A percentile compares a stretch with the other conserved stretches of the same genome.
These are phyloP conservation scores for Mycosphaerella arachidis DNA, from an alignment of 2,329 filamentous ascomycete species.

Conservation along the genomic window DNA sequence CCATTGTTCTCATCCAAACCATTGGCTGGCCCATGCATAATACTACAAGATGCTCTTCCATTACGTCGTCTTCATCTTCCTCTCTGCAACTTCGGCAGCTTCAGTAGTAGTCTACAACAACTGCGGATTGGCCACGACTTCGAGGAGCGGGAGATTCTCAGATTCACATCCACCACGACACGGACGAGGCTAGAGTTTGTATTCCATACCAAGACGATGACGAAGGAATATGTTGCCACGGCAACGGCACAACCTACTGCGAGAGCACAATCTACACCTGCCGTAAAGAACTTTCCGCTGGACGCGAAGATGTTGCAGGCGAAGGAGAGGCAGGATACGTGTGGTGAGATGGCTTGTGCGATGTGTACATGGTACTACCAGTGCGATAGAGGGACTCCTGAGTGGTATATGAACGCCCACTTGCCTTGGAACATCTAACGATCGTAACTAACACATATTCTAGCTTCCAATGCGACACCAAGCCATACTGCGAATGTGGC, in stretches of 20 bases:
- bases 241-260: neutral
- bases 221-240: neutral
- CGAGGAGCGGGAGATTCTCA: constrained; percentile 8
- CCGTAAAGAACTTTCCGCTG: neutral
- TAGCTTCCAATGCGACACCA: constrained; percentile 15
- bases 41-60: constrained; percentile 11
- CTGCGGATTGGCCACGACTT: constrained; percentile 9
- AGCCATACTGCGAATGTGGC: constrained; percentile 18
- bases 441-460: too few relatives aligned
- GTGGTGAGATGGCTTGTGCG: constrained; percentile 16
- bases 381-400: constrained; percentile 5
- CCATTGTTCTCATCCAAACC: neutral
- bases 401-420: constrained; percentile 5
- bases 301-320: neutral
- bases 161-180: constrained; percentile 12
- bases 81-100: constrained; percentile 1
- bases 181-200: constrained; percentile 14
- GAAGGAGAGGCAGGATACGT: constrained; percentile 1
- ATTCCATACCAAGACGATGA: constrained; percentile 12
- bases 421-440: neutral
- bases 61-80: neutral
- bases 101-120: constrained; percentile 4
- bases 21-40: neutral
- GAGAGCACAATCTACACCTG: neutral
- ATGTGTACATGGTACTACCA: constrained; percentile 12